phyloP scores from a whole-genome alignment of 1,139 yeast species.

The Hansenula sp. region DNA sequence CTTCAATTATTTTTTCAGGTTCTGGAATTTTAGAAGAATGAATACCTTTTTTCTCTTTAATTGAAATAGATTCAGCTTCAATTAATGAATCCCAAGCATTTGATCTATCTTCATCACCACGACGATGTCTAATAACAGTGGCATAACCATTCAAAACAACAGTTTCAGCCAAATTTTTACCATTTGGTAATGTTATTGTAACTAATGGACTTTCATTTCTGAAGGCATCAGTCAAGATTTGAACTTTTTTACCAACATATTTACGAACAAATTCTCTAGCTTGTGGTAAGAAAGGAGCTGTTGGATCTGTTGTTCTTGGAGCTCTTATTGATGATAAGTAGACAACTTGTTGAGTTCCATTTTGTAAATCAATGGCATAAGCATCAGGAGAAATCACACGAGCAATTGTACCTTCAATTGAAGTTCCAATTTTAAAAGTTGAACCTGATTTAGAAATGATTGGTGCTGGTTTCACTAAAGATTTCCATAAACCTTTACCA shows the following conservation, averaged over 20 bases:
- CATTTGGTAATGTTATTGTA: constrained; percentile 42
- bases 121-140: constrained; percentile 73
- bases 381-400: constrained; percentile 71
- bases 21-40: constrained; percentile 55
- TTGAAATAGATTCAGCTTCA: constrained; percentile 65
- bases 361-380: constrained; percentile 41
- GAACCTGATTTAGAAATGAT: constrained; percentile 22
- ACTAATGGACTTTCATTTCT: constrained; percentile 67
- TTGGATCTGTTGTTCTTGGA: constrained; percentile 61
- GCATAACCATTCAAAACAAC: constrained; percentile 68
- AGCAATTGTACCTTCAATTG: constrained; percentile 50
- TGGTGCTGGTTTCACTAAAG: constrained; percentile 21
- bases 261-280: constrained; percentile 74
- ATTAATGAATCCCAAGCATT: constrained; percentile 73
- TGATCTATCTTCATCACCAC: constrained; percentile 70
- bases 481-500: constrained; percentile 62
- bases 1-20: constrained; percentile 66
- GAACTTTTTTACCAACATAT: constrained; percentile 65
- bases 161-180: constrained; percentile 56
- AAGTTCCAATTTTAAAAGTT: constrained; percentile 37
- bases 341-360: constrained; percentile 52
- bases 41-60: constrained; percentile 55
- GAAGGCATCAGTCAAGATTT: constrained; percentile 57
- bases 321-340: constrained; percentile 73
- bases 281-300: constrained; percentile 54